Base-by-base conservation (phyloP, 1,284 basidiomycete species). In the Naganishia cerealis region DNA sequence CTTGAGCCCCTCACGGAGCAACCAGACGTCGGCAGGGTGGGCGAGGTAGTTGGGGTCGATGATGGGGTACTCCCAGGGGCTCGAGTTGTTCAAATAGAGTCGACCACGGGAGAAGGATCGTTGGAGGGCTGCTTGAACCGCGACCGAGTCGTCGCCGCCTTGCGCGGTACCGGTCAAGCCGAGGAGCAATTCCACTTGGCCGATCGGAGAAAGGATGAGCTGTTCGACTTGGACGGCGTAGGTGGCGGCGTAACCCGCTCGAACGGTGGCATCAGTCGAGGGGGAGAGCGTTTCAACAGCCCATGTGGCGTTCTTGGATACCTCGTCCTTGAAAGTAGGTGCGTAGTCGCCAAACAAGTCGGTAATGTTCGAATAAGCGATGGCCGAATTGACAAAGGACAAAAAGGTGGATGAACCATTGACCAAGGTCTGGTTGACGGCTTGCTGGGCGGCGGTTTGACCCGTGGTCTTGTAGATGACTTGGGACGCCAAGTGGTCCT, bases 381-480 rank as follows among this genome's bases (percentile, higher is more conserved):
- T 85, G 9, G 86, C 85, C 0, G 86, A 85, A 81, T 90, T 90
- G 79, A 89, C 83, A 76, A 85, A 87, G 2, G 87, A 88, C 29
- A 86, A 80, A 77, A 85, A 84, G 0, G 83, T 77, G 6, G 81
- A 71, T 7, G 84, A 58, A 39, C 69, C 69, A 52, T 70, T 62
- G 66, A 43, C 62, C 40, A 70, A 75, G 29, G 71, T 73, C 53
- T 75, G 76, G 55, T 70, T 58, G 43, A 57, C n/a, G 26, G 52
- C 29, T 38, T 68, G 50, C 15, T 80, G 76, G 1, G 82, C 83
- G 8, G 83, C 83, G 2, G 86, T 86, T 59, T 84, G 79, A 3
- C 78, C 79, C 18, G 76, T 80, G 2, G 85, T 83, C 54, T 80
- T 79, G 79, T 81, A 87, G 6, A 81, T 76, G 10, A 87, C 80